Evolutionary conservation across 1,139 yeast species (phyloP).

Genomic region (Saccharomyces pastorianus): DNA sequence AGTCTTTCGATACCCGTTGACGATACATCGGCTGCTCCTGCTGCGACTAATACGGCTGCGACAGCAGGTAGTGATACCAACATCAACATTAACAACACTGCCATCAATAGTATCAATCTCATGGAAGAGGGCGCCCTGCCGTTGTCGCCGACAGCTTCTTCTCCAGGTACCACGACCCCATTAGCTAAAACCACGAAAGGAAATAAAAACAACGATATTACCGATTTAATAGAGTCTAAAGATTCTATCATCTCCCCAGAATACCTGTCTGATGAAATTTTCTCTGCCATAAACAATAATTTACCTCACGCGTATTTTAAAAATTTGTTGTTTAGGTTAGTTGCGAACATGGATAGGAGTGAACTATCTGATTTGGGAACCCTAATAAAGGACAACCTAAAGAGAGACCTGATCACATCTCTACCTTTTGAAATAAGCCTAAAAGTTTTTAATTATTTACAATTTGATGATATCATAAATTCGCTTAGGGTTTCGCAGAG

Average conservation of each 20-base stretch:
- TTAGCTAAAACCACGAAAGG: slow-evolving; percentile 5
- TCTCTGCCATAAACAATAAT: slow-evolving; percentile 12
- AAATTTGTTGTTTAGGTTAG: slow-evolving; percentile 48
- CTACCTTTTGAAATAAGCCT: slow-evolving; percentile 74
- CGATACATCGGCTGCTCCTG: neutral
- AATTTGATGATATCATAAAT: slow-evolving; percentile 52
- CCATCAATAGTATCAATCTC: neutral
- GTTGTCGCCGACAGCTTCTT: slow-evolving; percentile 26
- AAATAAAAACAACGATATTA: slow-evolving; percentile 1
- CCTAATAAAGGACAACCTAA: slow-evolving; percentile 50
- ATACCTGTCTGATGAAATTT: slow-evolving; percentile 10
- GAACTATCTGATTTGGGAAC: slow-evolving; percentile 62
- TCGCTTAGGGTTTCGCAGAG: slow-evolving; percentile 57
- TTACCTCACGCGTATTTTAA: slow-evolving; percentile 16
- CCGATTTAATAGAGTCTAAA: slow-evolving; percentile 4
- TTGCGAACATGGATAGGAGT: slow-evolving; percentile 58
- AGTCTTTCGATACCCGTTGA: neutral
- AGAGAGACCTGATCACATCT: slow-evolving; percentile 61
- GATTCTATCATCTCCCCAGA: slow-evolving; percentile 5
- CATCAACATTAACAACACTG: neutral
- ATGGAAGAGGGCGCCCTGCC: slow-evolving; percentile 23
- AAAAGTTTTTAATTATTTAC: slow-evolving; percentile 60
- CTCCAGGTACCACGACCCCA: slow-evolving; percentile 16
- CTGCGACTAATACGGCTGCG: neutral
- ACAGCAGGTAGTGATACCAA: neutral